phyloP scores from a whole-genome alignment of 192 early-diverging fungal species.

The Physocladia obscura region DNA sequence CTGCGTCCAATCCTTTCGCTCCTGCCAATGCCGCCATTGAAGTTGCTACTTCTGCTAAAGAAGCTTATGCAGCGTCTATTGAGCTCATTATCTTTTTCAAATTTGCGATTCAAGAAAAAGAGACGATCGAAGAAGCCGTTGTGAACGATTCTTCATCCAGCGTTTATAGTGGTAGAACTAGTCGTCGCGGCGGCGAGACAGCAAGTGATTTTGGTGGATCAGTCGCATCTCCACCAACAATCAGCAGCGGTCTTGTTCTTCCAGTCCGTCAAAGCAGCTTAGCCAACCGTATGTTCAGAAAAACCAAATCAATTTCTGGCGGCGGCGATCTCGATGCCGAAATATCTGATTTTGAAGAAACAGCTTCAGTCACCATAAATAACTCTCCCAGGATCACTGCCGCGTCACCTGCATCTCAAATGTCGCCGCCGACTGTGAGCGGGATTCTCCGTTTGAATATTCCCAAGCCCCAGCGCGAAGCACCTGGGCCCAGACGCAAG shows the following conservation, averaged over 20 bases:
- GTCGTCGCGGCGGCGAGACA: neutral
- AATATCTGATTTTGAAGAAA: neutral
- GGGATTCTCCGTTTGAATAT: neutral
- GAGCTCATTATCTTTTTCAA: constrained; percentile 60
- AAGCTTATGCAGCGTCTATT: constrained; percentile 55
- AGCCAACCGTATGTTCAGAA: neutral
- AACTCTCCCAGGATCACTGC: neutral
- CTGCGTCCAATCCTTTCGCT: constrained; percentile 54
- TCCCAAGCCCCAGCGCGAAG: neutral
- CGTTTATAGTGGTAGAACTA: no score
- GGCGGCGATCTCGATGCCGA: neutral
- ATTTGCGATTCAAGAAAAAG: constrained; percentile 61
- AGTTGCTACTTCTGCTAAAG: constrained; percentile 49
- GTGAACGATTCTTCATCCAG: neutral
- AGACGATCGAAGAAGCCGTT: constrained; percentile 14
- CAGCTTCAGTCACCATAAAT: neutral
- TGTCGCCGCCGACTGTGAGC: neutral
- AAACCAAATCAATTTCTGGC: neutral
- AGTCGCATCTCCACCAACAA: no score
- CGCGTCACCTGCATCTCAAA: neutral
- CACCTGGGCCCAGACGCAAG: neutral
- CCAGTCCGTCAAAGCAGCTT: neutral
- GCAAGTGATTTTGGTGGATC: neutral
- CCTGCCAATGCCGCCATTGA: constrained; percentile 55
- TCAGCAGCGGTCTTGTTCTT: neutral